Evolutionary conservation across 2,329 filamentous ascomycete species (phyloP).

Genomic region (Fusarium sp.): DNA sequence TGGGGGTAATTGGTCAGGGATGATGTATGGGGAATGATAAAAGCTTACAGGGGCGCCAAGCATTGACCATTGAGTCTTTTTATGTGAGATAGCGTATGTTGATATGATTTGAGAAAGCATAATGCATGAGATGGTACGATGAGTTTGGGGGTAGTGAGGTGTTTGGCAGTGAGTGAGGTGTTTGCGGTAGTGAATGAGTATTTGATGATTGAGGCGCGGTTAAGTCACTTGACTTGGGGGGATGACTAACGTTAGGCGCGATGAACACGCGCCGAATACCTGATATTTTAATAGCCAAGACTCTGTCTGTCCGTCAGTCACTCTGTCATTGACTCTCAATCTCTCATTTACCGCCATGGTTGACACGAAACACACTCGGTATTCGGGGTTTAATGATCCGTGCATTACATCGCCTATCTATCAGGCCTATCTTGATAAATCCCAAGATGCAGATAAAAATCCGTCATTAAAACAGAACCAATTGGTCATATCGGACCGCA

Average conservation of each 20-base stretch:
- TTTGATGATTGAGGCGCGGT: slow-evolving; percentile 17
- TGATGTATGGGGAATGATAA: slow-evolving; percentile 15
- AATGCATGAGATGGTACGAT: slow-evolving; percentile 22
- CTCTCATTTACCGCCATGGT: neutral
- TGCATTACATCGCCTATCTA: slow-evolving; percentile 35
- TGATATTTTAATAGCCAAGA: neutral
- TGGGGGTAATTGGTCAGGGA: slow-evolving; percentile 6
- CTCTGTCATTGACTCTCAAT: neutral
- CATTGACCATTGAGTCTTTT: slow-evolving; percentile 32
- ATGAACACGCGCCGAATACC: neutral
- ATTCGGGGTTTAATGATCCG: slow-evolving; percentile 29
- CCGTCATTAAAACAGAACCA: slow-evolving; percentile 37
- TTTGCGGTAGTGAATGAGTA: neutral
- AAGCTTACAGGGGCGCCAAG: slow-evolving; percentile 16
- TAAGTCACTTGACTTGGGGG: slow-evolving; percentile 20
- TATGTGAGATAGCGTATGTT: slow-evolving; percentile 6
- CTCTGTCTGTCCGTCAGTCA: neutral
- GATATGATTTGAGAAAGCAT: slow-evolving; percentile 3
- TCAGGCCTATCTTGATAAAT: slow-evolving; percentile 35
- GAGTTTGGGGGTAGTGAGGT: neutral
- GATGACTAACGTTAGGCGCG: neutral
- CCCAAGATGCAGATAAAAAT: slow-evolving; percentile 10
- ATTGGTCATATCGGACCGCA: slow-evolving; percentile 30
- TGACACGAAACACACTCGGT: slow-evolving; percentile 11
- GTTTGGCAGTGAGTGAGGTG: neutral